Percentiles rank a stretch among this genome's conserved stretches.
Conservation (phyloP, 2,329 filamentous ascomycete species). For the Phialophora macrospora region DNA sequence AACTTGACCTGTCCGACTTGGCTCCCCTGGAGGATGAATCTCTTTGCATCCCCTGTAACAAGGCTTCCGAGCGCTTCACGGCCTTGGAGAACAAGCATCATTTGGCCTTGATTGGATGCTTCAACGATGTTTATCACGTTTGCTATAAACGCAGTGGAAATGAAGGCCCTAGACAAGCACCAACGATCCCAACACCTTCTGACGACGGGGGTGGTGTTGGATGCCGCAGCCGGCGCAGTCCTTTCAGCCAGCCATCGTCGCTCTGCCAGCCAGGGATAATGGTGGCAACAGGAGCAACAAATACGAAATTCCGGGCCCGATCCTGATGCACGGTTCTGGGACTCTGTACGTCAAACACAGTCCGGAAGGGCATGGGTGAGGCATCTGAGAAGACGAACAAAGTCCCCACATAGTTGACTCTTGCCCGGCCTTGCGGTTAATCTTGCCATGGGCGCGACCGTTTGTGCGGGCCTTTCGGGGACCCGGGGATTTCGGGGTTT, state of each 20-base stretch:
- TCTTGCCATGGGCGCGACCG: slow-evolving; percentile 2
- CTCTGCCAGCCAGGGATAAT: background rate
- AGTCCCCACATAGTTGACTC: slow-evolving; percentile 9
- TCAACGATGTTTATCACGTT: slow-evolving; percentile 1
- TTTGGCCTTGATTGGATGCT: slow-evolving; percentile 9
- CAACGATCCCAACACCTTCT: background rate
- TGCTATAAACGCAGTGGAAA: background rate
- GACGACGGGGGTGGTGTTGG: background rate
- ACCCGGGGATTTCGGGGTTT: slow-evolving; percentile 23
- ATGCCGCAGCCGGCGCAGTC: slow-evolving; percentile 5
- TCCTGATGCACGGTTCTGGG: slow-evolving; percentile 8
- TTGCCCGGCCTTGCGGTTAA: slow-evolving; percentile 12
- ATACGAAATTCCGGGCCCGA: slow-evolving; percentile 13
- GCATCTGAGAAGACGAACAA: background rate
- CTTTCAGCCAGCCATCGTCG: slow-evolving; percentile 16
- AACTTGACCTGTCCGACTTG: background rate
- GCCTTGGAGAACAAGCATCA: background rate
- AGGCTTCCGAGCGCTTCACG: background rate
- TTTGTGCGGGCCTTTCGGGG: slow-evolving; percentile 14
- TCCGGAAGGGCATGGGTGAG: background rate
- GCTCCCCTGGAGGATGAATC: background rate
- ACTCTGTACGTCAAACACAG: slow-evolving; percentile 24
- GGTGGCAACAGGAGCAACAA: background rate
- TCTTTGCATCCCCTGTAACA: background rate
- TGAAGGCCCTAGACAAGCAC: background rate